Percentiles rank a stretch among this genome's conserved stretches.
Evolutionary conservation across 1,284 basidiomycete species (phyloP).

Genomic region (Cryptococcus wingfieldii): DNA sequence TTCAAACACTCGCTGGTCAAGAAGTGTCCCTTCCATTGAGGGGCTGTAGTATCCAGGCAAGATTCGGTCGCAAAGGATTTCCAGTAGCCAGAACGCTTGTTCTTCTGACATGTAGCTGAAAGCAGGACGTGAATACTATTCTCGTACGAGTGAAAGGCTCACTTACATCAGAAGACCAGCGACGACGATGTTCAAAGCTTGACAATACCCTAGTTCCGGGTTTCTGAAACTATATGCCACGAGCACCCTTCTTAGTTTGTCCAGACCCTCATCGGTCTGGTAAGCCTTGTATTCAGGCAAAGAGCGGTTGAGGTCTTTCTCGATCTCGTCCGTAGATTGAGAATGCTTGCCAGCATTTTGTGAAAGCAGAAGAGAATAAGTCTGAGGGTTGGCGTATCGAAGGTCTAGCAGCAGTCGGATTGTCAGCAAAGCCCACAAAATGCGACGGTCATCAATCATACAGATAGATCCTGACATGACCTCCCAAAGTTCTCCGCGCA

Average conservation of each 20-base stretch:
- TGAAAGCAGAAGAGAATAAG: slow-evolving; percentile 73
- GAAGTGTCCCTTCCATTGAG: slow-evolving; percentile 96
- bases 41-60: slow-evolving; percentile 97
- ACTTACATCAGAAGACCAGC: slow-evolving; percentile 38
- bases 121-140: slow-evolving; percentile 15
- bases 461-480: slow-evolving; percentile 88
- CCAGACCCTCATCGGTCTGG: slow-evolving; percentile 80
- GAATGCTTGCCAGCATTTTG: slow-evolving; percentile 76
- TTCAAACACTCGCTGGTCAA: slow-evolving; percentile 98
- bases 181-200: slow-evolving; percentile 83
- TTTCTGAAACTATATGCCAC: slow-evolving; percentile 98
- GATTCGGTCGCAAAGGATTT: slow-evolving; percentile 90
- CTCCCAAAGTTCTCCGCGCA: slow-evolving; percentile 98
- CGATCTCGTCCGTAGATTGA: slow-evolving; percentile 95
- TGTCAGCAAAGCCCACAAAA: not conserved
- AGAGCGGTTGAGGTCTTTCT: slow-evolving; percentile 95
- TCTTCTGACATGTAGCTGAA: slow-evolving; percentile 96
- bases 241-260: slow-evolving; percentile 78
- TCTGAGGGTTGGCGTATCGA: slow-evolving; percentile 80
- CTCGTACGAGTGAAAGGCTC: not conserved
- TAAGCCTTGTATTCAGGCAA: slow-evolving; percentile 93
- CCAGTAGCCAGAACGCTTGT: slow-evolving; percentile 96
- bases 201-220: slow-evolving; percentile 74
- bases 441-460: slow-evolving; percentile 13
- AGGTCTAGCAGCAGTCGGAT: slow-evolving; percentile 51